A percentile compares a stretch with the other conserved stretches of the same genome.
phyloP scores from a whole-genome alignment of 2,329 filamentous ascomycete species.

The Alternaria ventricosa region DNA sequence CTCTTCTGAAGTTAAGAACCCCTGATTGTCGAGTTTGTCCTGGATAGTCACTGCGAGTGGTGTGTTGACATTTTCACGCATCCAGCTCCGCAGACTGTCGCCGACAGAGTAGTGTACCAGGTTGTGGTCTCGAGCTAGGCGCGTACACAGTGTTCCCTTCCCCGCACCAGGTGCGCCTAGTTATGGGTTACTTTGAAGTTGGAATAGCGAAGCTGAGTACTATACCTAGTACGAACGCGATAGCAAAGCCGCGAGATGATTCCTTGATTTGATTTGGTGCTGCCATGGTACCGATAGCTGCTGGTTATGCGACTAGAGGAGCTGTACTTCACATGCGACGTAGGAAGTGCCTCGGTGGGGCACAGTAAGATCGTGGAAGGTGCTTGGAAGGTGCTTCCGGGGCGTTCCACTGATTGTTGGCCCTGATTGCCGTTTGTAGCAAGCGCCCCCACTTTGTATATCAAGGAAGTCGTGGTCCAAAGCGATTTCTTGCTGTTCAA shows the following conservation, averaged over 20 bases:
- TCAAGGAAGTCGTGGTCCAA: not conserved
- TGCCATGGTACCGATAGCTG: not conserved
- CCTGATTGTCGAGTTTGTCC: conserved; percentile 6
- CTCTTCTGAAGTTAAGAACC: not conserved
- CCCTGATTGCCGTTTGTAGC: not conserved
- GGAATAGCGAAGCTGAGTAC: not conserved
- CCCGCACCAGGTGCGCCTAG: not conserved
- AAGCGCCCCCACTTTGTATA: not conserved
- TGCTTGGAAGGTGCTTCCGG: not conserved
- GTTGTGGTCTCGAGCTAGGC: not conserved
- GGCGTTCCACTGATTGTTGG: not conserved
- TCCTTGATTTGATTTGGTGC: not conserved
- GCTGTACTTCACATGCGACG: not conserved
- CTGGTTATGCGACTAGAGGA: not conserved
- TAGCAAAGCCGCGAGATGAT: not conserved
- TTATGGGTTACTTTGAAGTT: not conserved
- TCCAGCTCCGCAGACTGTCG: conserved; percentile 1
- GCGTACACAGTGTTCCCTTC: not conserved
- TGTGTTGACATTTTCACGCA: not conserved
- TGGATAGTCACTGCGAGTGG: conserved; percentile 1
- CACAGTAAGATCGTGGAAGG: not conserved
- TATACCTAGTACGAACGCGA: conserved; percentile 2
- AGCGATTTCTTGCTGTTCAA: not conserved
- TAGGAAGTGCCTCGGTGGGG: not conserved
- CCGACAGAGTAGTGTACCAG: conserved; percentile 1